Conservation (phyloP, 495 filamentous ascomycete genomes). For the Penicillium coffeae region DNA sequence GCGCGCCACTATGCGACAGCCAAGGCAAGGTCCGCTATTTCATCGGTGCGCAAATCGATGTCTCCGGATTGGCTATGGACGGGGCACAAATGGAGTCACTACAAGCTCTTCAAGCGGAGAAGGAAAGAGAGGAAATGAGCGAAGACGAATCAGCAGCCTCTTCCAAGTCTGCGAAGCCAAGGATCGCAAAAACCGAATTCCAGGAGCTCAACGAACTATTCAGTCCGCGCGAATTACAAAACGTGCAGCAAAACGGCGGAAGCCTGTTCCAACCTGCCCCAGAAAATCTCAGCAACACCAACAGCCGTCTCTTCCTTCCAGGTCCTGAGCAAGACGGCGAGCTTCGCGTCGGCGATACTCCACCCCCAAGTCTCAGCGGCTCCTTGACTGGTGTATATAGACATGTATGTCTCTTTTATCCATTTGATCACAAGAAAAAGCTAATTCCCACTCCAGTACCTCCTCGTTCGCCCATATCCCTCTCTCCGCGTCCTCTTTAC, state of each 20-base stretch:
- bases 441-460: constrained; percentile 47
- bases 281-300: not conserved
- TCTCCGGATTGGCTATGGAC: constrained; percentile 53
- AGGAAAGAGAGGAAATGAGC: constrained; percentile 17
- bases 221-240: constrained; percentile 51
- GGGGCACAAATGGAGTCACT: constrained; percentile 57
- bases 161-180: constrained; percentile 24
- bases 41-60: constrained; percentile 59
- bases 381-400: constrained; percentile 44
- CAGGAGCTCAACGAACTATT: constrained; percentile 56
- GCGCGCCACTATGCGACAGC: constrained; percentile 58
- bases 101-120: constrained; percentile 23
- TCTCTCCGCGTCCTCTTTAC: constrained; percentile 62
- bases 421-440: not conserved
- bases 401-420: constrained; percentile 23
- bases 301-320: constrained; percentile 1
- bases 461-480: constrained; percentile 58
- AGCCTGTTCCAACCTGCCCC: constrained; percentile 30
- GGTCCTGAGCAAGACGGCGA: constrained; percentile 13
- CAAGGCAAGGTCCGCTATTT: constrained; percentile 58
- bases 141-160: constrained; percentile 9
- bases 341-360: constrained; percentile 20
- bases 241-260: constrained; percentile 35
- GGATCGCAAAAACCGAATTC: constrained; percentile 37
- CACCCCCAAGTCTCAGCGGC: constrained; percentile 17